phyloP scores from a whole-genome alignment of 306 rosid species.

The Sindora glabra region DNA sequence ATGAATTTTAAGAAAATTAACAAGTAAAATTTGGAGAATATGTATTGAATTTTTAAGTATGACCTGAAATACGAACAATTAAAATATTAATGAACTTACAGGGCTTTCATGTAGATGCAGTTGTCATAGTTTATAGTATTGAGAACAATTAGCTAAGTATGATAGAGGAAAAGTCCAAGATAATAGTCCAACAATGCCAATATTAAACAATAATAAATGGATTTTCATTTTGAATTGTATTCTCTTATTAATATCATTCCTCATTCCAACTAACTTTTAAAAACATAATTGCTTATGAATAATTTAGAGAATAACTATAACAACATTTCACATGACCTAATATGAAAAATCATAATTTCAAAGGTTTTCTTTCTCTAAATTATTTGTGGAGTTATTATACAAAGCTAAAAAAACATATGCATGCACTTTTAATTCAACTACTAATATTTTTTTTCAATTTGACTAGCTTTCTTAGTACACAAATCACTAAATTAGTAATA shows the following conservation, averaged over 20 bases:
- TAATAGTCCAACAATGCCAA: too few species aligned
- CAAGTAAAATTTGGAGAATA: slow-evolving; percentile 1
- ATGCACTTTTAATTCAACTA: too few species aligned
- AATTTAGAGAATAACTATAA: not conserved
- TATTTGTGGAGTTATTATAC: not conserved
- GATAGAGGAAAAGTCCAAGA: too few species aligned
- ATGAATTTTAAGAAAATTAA: slow-evolving; percentile 12
- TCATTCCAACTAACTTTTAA: not conserved
- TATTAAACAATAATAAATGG: too few species aligned
- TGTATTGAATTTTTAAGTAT: not conserved
- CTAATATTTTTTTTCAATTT: too few species aligned
- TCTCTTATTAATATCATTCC: not conserved
- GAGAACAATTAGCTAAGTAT: too few species aligned
- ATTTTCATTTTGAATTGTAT: too few species aligned
- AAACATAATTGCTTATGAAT: not conserved
- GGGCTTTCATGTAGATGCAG: slow-evolving; percentile 67
- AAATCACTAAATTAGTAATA: not conserved
- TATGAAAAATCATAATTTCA: not conserved
- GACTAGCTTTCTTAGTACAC: too few species aligned
- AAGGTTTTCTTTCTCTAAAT: not conserved
- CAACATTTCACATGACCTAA: not conserved
- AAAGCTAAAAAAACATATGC: not conserved
- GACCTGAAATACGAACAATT: not conserved
- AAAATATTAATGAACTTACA: slow-evolving; percentile 41
- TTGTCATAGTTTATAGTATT: slow-evolving; percentile 66